These are phyloP conservation scores for Raffaelea deltoideospora DNA, from an alignment of 2,329 filamentous ascomycete species.

Conservation along the genomic window DNA sequence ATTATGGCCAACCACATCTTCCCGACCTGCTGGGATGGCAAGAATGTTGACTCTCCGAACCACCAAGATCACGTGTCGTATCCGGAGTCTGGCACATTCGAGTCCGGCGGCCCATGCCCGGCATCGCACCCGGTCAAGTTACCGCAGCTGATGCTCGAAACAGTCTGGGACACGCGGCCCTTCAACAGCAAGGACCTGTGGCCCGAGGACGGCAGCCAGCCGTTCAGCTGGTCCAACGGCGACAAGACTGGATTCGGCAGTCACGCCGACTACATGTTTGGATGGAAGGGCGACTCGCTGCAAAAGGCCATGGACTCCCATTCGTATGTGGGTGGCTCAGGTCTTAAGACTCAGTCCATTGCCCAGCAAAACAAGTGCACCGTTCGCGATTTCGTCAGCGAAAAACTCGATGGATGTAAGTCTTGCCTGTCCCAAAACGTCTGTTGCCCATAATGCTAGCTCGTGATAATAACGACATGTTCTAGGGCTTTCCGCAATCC, in stretches of 20 bases:
- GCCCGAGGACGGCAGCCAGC: slow-evolving; percentile 21
- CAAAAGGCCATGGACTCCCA: slow-evolving; percentile 23
- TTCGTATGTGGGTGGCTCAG: slow-evolving; percentile 13
- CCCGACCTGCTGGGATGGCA: slow-evolving; percentile 40
- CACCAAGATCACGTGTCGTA: slow-evolving; percentile 30
- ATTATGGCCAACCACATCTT: slow-evolving; percentile 13
- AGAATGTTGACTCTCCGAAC: slow-evolving; percentile 29
- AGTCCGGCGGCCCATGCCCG: slow-evolving; percentile 27
- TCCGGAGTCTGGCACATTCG: slow-evolving; percentile 24
- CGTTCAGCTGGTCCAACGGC: slow-evolving; percentile 25
- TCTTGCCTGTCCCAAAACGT: not conserved
- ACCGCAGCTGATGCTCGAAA: slow-evolving; percentile 29
- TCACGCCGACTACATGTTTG: slow-evolving; percentile 28
- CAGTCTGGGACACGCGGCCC: slow-evolving; percentile 13
- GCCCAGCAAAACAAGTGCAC: slow-evolving; percentile 15
- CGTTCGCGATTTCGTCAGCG: slow-evolving; percentile 13
- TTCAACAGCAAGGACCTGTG: slow-evolving; percentile 22
- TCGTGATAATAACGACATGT: not conserved
- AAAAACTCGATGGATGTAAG: slow-evolving; percentile 16
- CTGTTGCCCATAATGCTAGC: too few species aligned
- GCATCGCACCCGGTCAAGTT: slow-evolving; percentile 23
- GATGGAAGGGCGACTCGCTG: slow-evolving; percentile 25
- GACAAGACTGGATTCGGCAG: slow-evolving; percentile 20
- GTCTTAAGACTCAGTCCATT: slow-evolving; percentile 15
- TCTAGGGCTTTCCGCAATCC: not conserved